Conservation (phyloP, 306 rosid species). For the Luffa acutangula region DNA sequence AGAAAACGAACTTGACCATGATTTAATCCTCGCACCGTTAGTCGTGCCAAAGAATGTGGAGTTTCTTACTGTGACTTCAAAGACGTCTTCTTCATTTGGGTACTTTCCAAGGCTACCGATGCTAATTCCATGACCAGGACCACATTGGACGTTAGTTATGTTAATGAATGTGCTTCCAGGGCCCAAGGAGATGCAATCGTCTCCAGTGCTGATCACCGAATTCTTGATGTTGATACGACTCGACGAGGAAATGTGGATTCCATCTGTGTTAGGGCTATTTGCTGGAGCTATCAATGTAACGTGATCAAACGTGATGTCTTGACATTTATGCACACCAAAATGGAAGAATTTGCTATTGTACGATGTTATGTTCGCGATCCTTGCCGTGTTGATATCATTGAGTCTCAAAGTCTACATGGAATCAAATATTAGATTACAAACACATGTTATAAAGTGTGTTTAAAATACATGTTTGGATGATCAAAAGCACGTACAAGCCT, state of each 20-base stretch:
- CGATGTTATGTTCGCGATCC: not conserved
- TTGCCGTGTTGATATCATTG: not conserved
- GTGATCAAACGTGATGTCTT: not conserved
- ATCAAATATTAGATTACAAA: not conserved
- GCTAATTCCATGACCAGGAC: slow-evolving; percentile 35
- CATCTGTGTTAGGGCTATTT: slow-evolving; percentile 29
- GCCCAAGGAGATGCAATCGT: slow-evolving; percentile 27
- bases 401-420: slow-evolving; percentile 15
- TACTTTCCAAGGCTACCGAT: slow-evolving; percentile 22
- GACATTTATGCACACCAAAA: slow-evolving; percentile 11
- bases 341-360: slow-evolving; percentile 19
- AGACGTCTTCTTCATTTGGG: not conserved
- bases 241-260: slow-evolving; percentile 17
- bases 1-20: slow-evolving; percentile 15
- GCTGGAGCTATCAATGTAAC: not conserved
- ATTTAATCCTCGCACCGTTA: slow-evolving; percentile 27
- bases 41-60: slow-evolving; percentile 17
- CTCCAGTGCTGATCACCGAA: slow-evolving; percentile 18
- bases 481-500: too few species aligned
- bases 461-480: not conserved
- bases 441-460: too few species aligned
- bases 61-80: not conserved
- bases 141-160: slow-evolving; percentile 8
- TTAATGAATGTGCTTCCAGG: not conserved
- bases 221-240: not conserved